Evolutionary conservation across 129 eudicot species (phyloP).

Genomic region (Helichrysum umbraculigerum): DNA sequence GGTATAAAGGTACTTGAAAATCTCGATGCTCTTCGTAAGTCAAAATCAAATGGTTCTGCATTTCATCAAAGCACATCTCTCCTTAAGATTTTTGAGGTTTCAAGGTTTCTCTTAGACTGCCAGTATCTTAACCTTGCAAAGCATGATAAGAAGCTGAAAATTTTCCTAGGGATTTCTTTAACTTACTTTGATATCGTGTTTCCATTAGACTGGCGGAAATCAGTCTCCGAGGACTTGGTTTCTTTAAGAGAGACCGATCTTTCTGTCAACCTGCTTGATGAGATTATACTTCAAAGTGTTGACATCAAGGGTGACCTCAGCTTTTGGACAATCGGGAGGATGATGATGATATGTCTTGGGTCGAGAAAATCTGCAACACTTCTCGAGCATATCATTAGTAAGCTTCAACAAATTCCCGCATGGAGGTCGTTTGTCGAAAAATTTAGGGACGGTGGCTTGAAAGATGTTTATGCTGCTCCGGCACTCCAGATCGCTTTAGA

Average conservation of each 20-base stretch:
- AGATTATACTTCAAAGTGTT: slow-evolving; percentile 31
- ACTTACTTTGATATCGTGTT: slow-evolving; percentile 40
- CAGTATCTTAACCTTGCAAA: not conserved
- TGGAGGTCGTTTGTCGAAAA: slow-evolving; percentile 46
- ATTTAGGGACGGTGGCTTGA: not conserved
- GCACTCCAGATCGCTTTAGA: slow-evolving; percentile 37
- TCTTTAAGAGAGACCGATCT: slow-evolving; percentile 41
- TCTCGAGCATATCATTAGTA: slow-evolving; percentile 14
- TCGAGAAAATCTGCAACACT: slow-evolving; percentile 32
- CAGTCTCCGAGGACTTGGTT: slow-evolving; percentile 36
- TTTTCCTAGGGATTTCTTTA: slow-evolving; percentile 24
- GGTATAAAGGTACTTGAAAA: slow-evolving; percentile 21
- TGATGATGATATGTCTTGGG: slow-evolving; percentile 51
- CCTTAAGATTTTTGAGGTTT: slow-evolving; percentile 41
- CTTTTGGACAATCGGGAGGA: slow-evolving; percentile 52
- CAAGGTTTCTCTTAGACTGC: slow-evolving; percentile 42
- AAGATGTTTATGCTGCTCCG: not conserved
- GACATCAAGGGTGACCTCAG: slow-evolving; percentile 25
- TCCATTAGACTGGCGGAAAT: slow-evolving; percentile 55
- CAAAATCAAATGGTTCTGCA: slow-evolving; percentile 14
- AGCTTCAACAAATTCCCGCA: slow-evolving; percentile 1
- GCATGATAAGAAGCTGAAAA: slow-evolving; percentile 15
- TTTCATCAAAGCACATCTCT: slow-evolving; percentile 43
- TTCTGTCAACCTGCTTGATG: slow-evolving; percentile 48
- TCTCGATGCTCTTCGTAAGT: slow-evolving; percentile 39